Conservation (phyloP, 1,284 basidiomycete species). For the Xerocomus nothofagi region DNA sequence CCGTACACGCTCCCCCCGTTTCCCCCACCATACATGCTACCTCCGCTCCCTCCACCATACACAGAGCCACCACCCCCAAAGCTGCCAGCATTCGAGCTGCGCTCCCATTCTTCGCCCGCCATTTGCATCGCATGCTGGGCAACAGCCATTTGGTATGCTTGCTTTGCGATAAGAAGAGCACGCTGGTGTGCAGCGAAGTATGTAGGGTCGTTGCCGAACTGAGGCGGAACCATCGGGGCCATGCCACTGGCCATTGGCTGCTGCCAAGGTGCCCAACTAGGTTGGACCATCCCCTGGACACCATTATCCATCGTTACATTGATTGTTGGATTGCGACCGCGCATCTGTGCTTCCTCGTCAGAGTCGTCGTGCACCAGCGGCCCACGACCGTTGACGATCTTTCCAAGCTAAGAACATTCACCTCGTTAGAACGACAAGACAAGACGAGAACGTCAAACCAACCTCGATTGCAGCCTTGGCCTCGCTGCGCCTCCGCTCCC, state of each 20-base stretch:
- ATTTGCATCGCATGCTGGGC: constrained; percentile 82
- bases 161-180: constrained; percentile 79
- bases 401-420: constrained; percentile 60
- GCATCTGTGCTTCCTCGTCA: constrained; percentile 43
- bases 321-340: constrained; percentile 30
- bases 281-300: constrained; percentile 33
- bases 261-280: constrained; percentile 32
- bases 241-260: constrained; percentile 30
- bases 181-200: constrained; percentile 75
- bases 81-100: constrained; percentile 59
- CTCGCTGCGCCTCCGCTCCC: constrained; percentile 68
- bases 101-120: constrained; percentile 84
- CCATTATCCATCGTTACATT: constrained; percentile 47
- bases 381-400: constrained; percentile 73
- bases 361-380: constrained; percentile 56
- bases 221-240: constrained; percentile 31
- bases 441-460: constrained; percentile 22
- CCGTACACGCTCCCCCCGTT: constrained; percentile 42
- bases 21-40: constrained; percentile 34
- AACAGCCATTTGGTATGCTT: constrained; percentile 81
- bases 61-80: constrained; percentile 36
- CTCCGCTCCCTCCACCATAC: constrained; percentile 38
- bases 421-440: constrained; percentile 1
- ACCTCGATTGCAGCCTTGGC: constrained; percentile 81
- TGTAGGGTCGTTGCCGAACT: constrained; percentile 46